These are phyloP conservation scores for Passalora sequoiae DNA, from an alignment of 2,329 filamentous ascomycete genomes.

Conservation along the genomic window DNA sequence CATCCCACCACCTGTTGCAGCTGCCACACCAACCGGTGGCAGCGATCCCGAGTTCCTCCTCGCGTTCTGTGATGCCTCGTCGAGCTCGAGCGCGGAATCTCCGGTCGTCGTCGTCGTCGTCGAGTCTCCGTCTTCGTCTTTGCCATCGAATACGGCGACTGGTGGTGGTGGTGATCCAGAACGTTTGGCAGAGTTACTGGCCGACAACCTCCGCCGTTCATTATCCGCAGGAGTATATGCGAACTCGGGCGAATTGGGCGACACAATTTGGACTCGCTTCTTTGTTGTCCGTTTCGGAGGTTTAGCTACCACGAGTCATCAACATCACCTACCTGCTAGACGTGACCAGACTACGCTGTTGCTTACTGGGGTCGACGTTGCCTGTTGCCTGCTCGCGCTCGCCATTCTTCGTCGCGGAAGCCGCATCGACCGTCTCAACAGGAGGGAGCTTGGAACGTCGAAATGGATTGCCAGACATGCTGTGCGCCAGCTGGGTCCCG, in stretches of 20 bases:
- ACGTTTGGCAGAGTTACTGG: conserved; percentile 15
- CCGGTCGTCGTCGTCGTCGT: conserved; percentile 20
- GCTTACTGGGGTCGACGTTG: conserved; percentile 21
- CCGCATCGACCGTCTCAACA: conserved; percentile 13
- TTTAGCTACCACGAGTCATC: conserved; percentile 22
- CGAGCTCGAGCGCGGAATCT: conserved; percentile 20
- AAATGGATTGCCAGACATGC: conserved; percentile 33
- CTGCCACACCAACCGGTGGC: conserved; percentile 6
- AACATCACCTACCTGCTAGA: conserved; percentile 13
- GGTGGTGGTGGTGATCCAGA: conserved; percentile 17
- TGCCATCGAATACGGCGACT: conserved; percentile 11
- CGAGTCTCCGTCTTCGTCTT: conserved; percentile 20
- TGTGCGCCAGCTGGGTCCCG: conserved; percentile 7
- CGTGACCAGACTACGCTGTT: neutral
- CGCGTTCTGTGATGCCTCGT: conserved; percentile 21
- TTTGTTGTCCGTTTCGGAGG: conserved; percentile 23
- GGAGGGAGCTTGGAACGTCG: conserved; percentile 22
- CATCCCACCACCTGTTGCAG: conserved; percentile 8
- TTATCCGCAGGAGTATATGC: conserved; percentile 5
- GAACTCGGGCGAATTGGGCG: conserved; percentile 26
- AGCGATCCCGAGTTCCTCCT: conserved; percentile 21
- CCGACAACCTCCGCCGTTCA: conserved; percentile 15
- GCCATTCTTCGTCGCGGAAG: conserved; percentile 11
- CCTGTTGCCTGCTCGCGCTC: conserved; percentile 5
- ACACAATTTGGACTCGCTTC: conserved; percentile 29